A percentile compares a stretch with the other conserved stretches of the same genome.
Conservation (phyloP, 371 early-diverging fungal genomes). For the Lichtheimia ornata region DNA sequence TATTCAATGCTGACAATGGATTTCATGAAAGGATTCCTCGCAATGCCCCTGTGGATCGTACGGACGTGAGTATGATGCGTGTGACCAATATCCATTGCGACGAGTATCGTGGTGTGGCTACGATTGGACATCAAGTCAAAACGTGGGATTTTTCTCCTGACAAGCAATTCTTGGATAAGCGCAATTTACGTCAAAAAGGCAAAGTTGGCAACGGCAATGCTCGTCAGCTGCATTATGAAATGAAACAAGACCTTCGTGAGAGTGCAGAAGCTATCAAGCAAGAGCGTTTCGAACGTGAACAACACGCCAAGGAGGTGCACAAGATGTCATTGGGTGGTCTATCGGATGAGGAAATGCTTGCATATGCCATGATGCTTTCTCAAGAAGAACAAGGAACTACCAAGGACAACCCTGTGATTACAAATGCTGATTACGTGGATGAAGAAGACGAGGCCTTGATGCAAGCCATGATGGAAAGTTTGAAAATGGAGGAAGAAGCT, state of each 20-base stretch:
- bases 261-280: slow-evolving; percentile 30
- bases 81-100: slow-evolving; percentile 49
- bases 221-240: slow-evolving; percentile 34
- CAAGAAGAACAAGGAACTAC: slow-evolving; percentile 20
- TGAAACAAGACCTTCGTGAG: slow-evolving; percentile 43
- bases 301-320: slow-evolving; percentile 22
- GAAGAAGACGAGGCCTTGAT: slow-evolving; percentile 45
- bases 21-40: slow-evolving; percentile 27
- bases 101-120: slow-evolving; percentile 48
- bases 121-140: slow-evolving; percentile 48
- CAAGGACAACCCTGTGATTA: neutral
- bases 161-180: slow-evolving; percentile 30
- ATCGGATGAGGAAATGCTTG: slow-evolving; percentile 50
- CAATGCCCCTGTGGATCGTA: slow-evolving; percentile 42
- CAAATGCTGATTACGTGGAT: slow-evolving; percentile 20
- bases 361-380: slow-evolving; percentile 53
- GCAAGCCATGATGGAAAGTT: slow-evolving; percentile 47
- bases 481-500: slow-evolving; percentile 18
- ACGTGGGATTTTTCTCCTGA: slow-evolving; percentile 40
- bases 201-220: slow-evolving; percentile 12
- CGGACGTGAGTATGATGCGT: slow-evolving; percentile 33
- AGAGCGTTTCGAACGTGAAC: slow-evolving; percentile 35
- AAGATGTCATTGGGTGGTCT: slow-evolving; percentile 43
- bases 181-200: slow-evolving; percentile 25
- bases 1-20: neutral